These are phyloP conservation scores for Fusarium mundagurra DNA, from an alignment of 2,329 filamentous ascomycete species.

Conservation along the genomic window DNA sequence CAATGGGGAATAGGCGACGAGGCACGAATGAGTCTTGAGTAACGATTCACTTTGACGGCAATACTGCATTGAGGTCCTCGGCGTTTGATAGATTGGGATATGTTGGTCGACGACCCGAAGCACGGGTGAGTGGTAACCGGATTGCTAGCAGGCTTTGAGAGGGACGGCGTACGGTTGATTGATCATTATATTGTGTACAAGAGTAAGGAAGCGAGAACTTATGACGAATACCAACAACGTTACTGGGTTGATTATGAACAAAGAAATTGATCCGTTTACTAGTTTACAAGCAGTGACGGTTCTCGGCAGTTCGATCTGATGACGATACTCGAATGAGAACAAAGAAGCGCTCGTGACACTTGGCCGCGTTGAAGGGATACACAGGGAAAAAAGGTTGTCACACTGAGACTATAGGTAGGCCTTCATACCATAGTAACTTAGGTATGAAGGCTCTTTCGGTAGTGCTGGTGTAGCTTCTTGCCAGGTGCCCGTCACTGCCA, in stretches of 20 bases:
- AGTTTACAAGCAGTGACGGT: neutral
- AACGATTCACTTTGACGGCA: slow-evolving; percentile 11
- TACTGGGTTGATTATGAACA: slow-evolving; percentile 18
- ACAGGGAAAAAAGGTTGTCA: slow-evolving; percentile 16
- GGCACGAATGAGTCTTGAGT: slow-evolving; percentile 81
- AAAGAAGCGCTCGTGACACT: slow-evolving; percentile 34
- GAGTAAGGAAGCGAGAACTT: slow-evolving; percentile 6
- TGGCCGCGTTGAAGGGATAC: neutral
- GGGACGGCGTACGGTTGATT: slow-evolving; percentile 20
- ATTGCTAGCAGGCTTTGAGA: neutral
- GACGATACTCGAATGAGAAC: slow-evolving; percentile 20
- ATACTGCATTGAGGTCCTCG: slow-evolving; percentile 21
- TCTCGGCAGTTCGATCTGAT: slow-evolving; percentile 1
- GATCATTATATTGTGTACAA: slow-evolving; percentile 9
- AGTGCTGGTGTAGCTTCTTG: neutral
- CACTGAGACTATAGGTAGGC: slow-evolving; percentile 6
- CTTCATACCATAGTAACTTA: neutral
- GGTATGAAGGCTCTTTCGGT: neutral
- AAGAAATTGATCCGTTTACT: slow-evolving; percentile 3
- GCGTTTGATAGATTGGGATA: slow-evolving; percentile 50
- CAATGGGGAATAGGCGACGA: slow-evolving; percentile 88
- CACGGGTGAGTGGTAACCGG: neutral
- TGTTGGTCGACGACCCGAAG: neutral
- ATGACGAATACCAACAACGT: slow-evolving; percentile 23
- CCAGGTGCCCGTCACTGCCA: slow-evolving; percentile 17